Percentiles rank a stretch among this genome's conserved stretches.
Conservation (phyloP, 768 basidiomycete species). For the Pisolithus orientalis region DNA sequence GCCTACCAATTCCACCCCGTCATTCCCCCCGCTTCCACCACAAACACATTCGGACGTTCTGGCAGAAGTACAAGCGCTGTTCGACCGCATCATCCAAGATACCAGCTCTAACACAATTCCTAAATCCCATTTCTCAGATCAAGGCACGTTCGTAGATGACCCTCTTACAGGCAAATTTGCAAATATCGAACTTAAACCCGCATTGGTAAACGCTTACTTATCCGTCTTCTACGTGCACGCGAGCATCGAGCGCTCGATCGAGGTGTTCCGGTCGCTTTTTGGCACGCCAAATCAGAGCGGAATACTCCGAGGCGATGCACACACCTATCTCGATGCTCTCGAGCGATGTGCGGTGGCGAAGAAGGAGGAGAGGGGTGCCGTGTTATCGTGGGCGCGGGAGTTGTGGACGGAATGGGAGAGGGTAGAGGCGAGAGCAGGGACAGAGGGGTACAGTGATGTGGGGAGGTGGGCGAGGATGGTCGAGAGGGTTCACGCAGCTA, state of each 20-base stretch:
- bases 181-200: slow-evolving; percentile 49
- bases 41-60: slow-evolving; percentile 70
- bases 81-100: slow-evolving; percentile 52
- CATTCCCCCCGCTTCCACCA: slow-evolving; percentile 54
- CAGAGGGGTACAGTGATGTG: slow-evolving; percentile 15
- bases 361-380: slow-evolving; percentile 40
- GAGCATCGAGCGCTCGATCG: slow-evolving; percentile 40
- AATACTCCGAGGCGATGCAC: slow-evolving; percentile 41
- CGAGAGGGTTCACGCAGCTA: slow-evolving; percentile 63
- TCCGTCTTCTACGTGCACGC: slow-evolving; percentile 65
- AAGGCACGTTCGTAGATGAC: not conserved
- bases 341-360: slow-evolving; percentile 50
- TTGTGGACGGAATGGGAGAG: slow-evolving; percentile 63
- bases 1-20: slow-evolving; percentile 7
- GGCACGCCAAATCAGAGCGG: slow-evolving; percentile 14
- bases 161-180: slow-evolving; percentile 40
- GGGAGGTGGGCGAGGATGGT: slow-evolving; percentile 40
- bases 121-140: not conserved
- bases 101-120: not conserved
- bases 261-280: slow-evolving; percentile 49
- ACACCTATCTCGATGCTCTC: slow-evolving; percentile 59
- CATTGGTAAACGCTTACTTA: slow-evolving; percentile 75
- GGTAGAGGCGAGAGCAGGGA: slow-evolving; percentile 36
- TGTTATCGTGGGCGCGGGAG: slow-evolving; percentile 47
- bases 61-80: slow-evolving; percentile 60